Conservation (phyloP, 257 asterid species). For the Fraxinus quadrangulata region DNA sequence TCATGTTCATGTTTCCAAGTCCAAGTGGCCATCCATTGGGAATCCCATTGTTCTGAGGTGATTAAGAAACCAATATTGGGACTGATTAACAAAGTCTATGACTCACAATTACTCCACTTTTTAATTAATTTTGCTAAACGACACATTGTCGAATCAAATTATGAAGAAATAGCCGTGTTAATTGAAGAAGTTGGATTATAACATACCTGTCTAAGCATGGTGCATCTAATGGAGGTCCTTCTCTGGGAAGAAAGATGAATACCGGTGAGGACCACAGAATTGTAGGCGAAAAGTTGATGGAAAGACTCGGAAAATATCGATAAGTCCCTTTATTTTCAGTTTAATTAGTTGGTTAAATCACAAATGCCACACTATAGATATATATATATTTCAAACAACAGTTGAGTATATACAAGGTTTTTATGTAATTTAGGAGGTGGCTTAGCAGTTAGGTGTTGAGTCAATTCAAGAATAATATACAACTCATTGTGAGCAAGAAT, state of each 20-base stretch:
- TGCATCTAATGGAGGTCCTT: too few relatives aligned
- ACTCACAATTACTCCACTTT: neutral
- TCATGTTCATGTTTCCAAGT: conserved; percentile 50
- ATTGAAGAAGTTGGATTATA: neutral
- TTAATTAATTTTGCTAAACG: neutral
- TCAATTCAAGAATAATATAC: neutral
- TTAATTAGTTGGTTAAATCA: neutral
- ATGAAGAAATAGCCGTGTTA: neutral
- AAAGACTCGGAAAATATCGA: neutral
- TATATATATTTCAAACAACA: too few relatives aligned
- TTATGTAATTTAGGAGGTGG: too few relatives aligned
- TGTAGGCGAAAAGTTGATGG: neutral
- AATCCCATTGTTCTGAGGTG: conserved; percentile 32
- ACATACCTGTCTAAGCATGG: neutral
- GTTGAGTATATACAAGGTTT: too few relatives aligned
- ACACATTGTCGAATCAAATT: neutral
- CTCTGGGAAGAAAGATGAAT: neutral
- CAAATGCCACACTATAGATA: neutral
- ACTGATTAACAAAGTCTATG: neutral
- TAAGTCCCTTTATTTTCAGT: neutral
- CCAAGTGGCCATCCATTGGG: conserved; percentile 76
- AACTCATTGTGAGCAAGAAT: neutral
- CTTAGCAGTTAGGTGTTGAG: neutral
- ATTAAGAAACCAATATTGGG: neutral
- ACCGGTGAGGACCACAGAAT: neutral